Base-by-base conservation (phyloP, 2,329 filamentous ascomycete genomes). In the Capronia epimyces region DNA sequence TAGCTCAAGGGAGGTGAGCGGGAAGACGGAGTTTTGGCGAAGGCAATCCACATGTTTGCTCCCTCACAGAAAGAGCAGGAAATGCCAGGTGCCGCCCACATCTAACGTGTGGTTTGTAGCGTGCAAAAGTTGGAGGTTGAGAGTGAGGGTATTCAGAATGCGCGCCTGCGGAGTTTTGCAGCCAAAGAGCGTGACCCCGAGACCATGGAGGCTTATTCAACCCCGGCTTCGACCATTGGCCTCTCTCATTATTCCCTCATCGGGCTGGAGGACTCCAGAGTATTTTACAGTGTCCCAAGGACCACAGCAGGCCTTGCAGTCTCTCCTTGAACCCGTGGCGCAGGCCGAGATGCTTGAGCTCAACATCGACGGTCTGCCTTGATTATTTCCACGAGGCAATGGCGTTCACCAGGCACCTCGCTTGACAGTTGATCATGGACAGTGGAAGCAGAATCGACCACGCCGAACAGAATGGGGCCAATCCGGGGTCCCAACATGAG, bases 371-470 rank as follows among this genome's bases (percentile, higher is more conserved):
- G 6, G 6, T 27, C 25, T 5, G 5, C 25, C 25, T 27, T 27
- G 25, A 27, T 27, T 27, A 10, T 27, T 10, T 27, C 25, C 10
- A 27, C 25, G 6, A 5, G 29, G 12, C 29, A 21, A 44, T 37
- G 32, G 36, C 29, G 32, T 25, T 44, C 21, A 29, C 41, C 25
- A 49, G 43, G 45, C 58, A 56, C 15, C 56, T 61, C 53, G 56
- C 58, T 48, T 50, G 52, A 31, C 46, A 36, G 13, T 32, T 43
- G 12, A 42, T 24, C 7, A 49, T 53, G 50, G 50, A 43, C 13
- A 41, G 12, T 16, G 31, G 41, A 15, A 29, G 34, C 34, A 40
- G 27, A 44, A 15, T 24, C 10, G 31, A 9, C 27, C 34, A 49
- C 16, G 16, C 37, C 15, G 34, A 24, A 18, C 32, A 32, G 25